phyloP scores from a whole-genome alignment of 2,329 filamentous ascomycete species.

The Penicillium sp. region DNA sequence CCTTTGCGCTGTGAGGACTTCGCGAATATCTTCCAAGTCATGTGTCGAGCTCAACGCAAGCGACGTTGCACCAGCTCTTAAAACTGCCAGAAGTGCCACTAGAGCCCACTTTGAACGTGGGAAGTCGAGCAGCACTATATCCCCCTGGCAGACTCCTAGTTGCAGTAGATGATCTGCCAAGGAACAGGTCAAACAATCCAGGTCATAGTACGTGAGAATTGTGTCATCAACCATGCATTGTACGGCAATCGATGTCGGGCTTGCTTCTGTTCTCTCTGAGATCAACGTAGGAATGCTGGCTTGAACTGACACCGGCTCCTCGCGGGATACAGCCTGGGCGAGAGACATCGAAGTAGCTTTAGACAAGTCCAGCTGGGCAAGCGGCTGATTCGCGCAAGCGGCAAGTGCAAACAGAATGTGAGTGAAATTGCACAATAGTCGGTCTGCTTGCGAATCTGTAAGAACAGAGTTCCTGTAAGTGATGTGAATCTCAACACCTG shows the following conservation, averaged over 20 bases:
- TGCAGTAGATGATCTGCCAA: neutral
- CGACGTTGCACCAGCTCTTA: neutral
- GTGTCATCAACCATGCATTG: neutral
- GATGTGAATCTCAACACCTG: slow-evolving; percentile 1
- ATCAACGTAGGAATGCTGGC: neutral
- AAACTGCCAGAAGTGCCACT: neutral
- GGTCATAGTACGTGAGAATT: neutral
- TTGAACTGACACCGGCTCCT: neutral
- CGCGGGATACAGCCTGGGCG: too few species aligned
- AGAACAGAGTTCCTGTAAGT: slow-evolving; percentile 1
- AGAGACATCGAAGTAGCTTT: too few species aligned
- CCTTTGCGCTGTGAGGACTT: neutral
- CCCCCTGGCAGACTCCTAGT: slow-evolving; percentile 3
- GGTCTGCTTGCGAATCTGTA: neutral
- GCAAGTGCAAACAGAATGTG: neutral
- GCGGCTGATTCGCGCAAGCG: neutral
- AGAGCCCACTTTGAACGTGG: neutral
- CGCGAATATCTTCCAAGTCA: neutral
- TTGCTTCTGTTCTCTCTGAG: neutral
- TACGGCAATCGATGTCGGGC: neutral
- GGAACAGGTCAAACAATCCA: neutral
- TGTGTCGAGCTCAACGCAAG: neutral
- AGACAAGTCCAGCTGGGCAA: too few species aligned
- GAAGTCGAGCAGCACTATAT: slow-evolving; percentile 3
- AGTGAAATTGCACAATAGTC: neutral